A percentile compares a stretch with the other conserved stretches of the same genome.
Evolutionary conservation across 345 rosid genomes (phyloP).

Genomic region (Trapa bicornis): DNA sequence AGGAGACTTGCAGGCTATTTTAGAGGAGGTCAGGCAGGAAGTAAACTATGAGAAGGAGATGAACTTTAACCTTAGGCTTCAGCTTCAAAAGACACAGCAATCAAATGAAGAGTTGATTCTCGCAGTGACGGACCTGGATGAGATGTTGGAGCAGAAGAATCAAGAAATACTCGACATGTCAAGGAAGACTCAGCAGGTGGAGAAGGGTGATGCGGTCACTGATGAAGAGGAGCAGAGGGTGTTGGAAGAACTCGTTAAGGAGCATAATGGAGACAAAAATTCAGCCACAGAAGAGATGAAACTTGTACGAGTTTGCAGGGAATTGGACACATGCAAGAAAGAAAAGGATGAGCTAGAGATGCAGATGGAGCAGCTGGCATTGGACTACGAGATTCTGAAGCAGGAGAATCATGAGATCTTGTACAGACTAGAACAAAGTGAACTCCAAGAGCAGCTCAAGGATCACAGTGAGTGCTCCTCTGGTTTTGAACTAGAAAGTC

Average conservation of each 20-base stretch:
- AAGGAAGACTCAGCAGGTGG: neutral
- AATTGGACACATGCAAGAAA: conserved; percentile 26
- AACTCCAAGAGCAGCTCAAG: conserved; percentile 33
- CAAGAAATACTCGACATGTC: conserved; percentile 8
- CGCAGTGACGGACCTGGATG: conserved; percentile 30
- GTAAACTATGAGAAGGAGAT: conserved; percentile 26
- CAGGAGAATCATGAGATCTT: conserved; percentile 35
- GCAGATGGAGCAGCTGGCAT: conserved; percentile 48
- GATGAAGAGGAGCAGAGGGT: conserved; percentile 40
- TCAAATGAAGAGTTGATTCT: conserved; percentile 37
- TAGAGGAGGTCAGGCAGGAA: conserved; percentile 26
- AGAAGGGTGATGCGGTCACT: neutral
- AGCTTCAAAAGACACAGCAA: conserved; percentile 32
- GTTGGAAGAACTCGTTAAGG: conserved; percentile 31
- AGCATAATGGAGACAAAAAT: conserved; percentile 20
- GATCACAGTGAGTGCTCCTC: conserved; percentile 22
- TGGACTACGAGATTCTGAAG: conserved; percentile 38
- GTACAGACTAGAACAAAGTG: conserved; percentile 26
- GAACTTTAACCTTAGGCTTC: conserved; percentile 23
- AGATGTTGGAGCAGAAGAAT: conserved; percentile 25
- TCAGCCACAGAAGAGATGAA: conserved; percentile 19
- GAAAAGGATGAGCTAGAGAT: conserved; percentile 35
- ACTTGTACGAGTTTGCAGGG: conserved; percentile 18
- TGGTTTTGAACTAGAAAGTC: conserved; percentile 17
- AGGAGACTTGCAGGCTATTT: conserved; percentile 16